Percentiles rank a stretch among this genome's conserved stretches.
Conservation (phyloP, 202 grass and related monocot species). For the Brachypodium distachyon region DNA sequence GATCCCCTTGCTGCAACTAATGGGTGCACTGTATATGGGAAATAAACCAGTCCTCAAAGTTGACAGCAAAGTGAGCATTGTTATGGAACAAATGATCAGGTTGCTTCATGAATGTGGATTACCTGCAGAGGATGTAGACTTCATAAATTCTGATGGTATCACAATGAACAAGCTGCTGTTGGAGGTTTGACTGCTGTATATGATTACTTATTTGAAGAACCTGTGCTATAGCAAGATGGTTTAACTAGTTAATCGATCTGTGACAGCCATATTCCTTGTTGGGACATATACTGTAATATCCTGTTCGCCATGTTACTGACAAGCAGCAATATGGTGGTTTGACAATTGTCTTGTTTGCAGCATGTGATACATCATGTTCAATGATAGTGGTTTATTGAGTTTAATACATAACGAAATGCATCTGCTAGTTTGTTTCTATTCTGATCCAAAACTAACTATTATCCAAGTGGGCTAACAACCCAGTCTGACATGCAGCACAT, state of each 20-base stretch:
- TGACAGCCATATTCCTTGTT: neutral
- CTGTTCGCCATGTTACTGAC: neutral
- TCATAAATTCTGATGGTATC: slow-evolving; percentile 93
- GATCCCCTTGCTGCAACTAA: slow-evolving; percentile 81
- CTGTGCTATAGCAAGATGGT: neutral
- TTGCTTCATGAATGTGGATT: slow-evolving; percentile 90
- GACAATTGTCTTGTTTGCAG: neutral
- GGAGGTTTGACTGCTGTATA: slow-evolving; percentile 42
- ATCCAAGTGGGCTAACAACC: neutral
- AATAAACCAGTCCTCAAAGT: slow-evolving; percentile 98
- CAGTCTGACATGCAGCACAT: neutral
- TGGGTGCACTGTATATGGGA: slow-evolving; percentile 98
- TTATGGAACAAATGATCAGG: slow-evolving; percentile 96
- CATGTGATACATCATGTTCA: neutral
- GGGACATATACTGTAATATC: neutral
- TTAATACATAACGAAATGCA: neutral
- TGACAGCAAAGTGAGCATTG: slow-evolving; percentile 99
- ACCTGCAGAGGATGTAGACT: slow-evolving; percentile 76
- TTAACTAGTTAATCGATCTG: neutral
- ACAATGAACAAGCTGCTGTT: slow-evolving; percentile 88
- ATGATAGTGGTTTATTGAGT: neutral
- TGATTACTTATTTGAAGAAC: neutral
- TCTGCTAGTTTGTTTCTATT: neutral
- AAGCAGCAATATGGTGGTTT: neutral
- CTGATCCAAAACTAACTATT: neutral